These are phyloP conservation scores for Pyricularia sp. DNA, from an alignment of 2,329 filamentous ascomycete species.

Conservation along the genomic window DNA sequence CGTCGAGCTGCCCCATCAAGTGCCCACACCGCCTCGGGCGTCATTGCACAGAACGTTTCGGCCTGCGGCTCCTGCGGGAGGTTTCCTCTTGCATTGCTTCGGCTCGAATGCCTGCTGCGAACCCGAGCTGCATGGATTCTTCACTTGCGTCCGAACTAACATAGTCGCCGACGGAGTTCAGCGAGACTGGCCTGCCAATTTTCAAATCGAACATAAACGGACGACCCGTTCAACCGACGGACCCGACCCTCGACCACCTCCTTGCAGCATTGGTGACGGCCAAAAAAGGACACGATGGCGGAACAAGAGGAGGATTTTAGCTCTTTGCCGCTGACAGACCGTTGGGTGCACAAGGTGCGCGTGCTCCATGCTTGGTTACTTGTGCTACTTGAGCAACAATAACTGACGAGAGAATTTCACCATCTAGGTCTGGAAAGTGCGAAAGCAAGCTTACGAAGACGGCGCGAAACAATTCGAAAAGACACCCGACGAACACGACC, in stretches of 20 bases:
- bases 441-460: slow-evolving; percentile 91
- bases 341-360: slow-evolving; percentile 71
- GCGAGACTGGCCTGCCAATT: background rate
- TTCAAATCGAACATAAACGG: background rate
- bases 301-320: slow-evolving; percentile 78
- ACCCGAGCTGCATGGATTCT: background rate
- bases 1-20: background rate
- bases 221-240: background rate
- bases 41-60: background rate
- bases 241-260: background rate
- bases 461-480: slow-evolving; percentile 78
- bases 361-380: slow-evolving; percentile 7
- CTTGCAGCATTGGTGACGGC: background rate
- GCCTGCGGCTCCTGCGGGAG: background rate
- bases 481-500: slow-evolving; percentile 76
- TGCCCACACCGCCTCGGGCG: background rate
- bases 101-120: background rate
- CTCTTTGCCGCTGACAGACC: slow-evolving; percentile 66
- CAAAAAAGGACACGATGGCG: slow-evolving; percentile 46
- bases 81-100: background rate
- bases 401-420: background rate
- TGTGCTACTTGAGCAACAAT: background rate
- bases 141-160: background rate
- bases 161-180: background rate
- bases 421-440: slow-evolving; percentile 83